Evolutionary conservation across 305 asterid species (phyloP), one percentile per base, ranked within the genome.

Genomic region (Fraxinus sp.): DNA sequence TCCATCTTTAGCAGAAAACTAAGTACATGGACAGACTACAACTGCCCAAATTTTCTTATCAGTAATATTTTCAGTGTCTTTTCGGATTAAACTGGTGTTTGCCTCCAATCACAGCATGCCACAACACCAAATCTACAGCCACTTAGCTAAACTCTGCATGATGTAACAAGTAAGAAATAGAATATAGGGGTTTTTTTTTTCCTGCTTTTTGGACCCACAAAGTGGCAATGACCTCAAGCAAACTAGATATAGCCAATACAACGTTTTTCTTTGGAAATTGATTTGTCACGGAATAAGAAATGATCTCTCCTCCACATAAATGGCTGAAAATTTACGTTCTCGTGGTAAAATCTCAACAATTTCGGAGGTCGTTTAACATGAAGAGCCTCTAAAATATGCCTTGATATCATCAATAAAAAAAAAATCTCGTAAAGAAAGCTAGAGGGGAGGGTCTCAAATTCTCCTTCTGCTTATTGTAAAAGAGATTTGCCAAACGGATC

Each of bases 1-100:
- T 82, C 87, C 80, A 59, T 77, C 86, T 86, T 88, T 85, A 85
- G 89, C 85, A 85, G 82, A 84, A 83, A 83, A 81, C 57, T 70
- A 87, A 81, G 90, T 79, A 80, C 79, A 71, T 85, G 83, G 37
- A 28, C 9, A 28, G 75, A 30, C 37, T 28, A 28, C 37, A 28
- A 68, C 36, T 85, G 75, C 86, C 79, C 32, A 76, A 52, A 28
- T 75, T 66, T 77, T 41, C 73, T 72, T 32, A 62, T 68, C 82
- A 75, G 77, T 79, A 73, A 82, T 1, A 68, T 83, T 82, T 49
- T 77, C 81, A 28, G 84, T 77, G 66, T 87, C 76, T 43, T 83
- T 74, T 80, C 68, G 83, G 49, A 26, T 49, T 26, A n/a, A 26
- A 79, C 41, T 76, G 73, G 80, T 74, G 74, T 68, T 76, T 62